Base-by-base conservation (phyloP, 78 protist species). In the Creolimax fragrantissima region DNA sequence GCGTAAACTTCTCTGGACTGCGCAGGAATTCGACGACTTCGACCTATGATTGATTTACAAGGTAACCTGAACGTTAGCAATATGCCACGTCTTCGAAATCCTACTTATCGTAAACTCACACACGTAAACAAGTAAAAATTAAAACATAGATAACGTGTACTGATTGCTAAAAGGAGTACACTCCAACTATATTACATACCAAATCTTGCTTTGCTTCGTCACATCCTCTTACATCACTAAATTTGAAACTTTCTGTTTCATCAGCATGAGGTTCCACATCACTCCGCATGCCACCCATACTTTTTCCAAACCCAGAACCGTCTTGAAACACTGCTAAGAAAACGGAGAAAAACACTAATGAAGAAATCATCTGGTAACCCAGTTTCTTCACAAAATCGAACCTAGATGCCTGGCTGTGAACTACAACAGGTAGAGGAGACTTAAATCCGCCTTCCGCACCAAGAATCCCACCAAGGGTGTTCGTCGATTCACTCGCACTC, bases 171-270 rank as follows among this genome's bases (percentile, higher is more conserved):
- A 58, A 17, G 74, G 24, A 58, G 74, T 24, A 58, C 74, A 58
- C 24, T 58, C 11, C 74, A 58, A 58, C 74, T 32, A 58, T 58
- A 58, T 58, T 58, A 24, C 74, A 58, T 58, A 39, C 35, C 43
- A 97, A 94, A 84, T 97, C 99, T 3, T 47, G 84, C 89, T 96
- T 96, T 32, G 96, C 96, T 67, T 95, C 97, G 45, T 96, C 96
- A 3, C 83, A 91, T n/a, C 96, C 96, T 17, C 90, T 45, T 2
- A 96, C 94, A 41, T 96, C 97, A 4, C 66, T 84, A 58, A 89
- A 89, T 35, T 7, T 42, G 83, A 45, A 35, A 43, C 42, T 24
- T 3, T 39, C 24, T 3, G 3, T 3, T 39, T 5, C 39, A 35
- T 89, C 84, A 32, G 92, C 83, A 17, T 32, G 35, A 3, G 45